phyloP scores from a whole-genome alignment of 495 filamentous ascomycete genomes.

The Hypoxylon subgilvum region DNA sequence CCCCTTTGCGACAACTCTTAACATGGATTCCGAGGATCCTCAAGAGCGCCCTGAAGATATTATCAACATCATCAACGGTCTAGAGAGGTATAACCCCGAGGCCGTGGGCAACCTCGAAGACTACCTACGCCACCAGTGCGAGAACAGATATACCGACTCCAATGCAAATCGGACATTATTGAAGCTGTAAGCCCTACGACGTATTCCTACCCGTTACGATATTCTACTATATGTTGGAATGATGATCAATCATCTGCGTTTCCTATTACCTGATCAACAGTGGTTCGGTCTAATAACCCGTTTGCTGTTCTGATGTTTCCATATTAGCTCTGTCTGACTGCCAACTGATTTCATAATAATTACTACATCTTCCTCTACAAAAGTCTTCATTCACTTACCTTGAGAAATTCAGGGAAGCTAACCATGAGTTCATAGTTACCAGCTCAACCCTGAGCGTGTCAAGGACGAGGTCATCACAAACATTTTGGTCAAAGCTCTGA shows the following conservation, averaged over 20 bases:
- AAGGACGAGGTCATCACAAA: slow-evolving; percentile 97
- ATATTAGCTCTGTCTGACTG: slow-evolving; percentile 73
- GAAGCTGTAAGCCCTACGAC: slow-evolving; percentile 81
- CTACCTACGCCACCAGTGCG: slow-evolving; percentile 94
- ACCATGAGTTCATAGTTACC: slow-evolving; percentile 69
- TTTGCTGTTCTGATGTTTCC: slow-evolving; percentile 53
- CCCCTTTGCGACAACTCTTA: slow-evolving; percentile 42
- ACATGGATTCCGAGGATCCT: slow-evolving; percentile 62
- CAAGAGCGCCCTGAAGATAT: slow-evolving; percentile 84
- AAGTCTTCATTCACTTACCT: background rate
- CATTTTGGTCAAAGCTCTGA: slow-evolving; percentile 96
- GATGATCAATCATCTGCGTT: slow-evolving; percentile 88
- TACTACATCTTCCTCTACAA: slow-evolving; percentile 2
- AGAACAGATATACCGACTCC: slow-evolving; percentile 89
- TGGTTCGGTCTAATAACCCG: slow-evolving; percentile 54
- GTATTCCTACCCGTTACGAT: background rate
- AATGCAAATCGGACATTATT: slow-evolving; percentile 94
- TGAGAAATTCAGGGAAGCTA: slow-evolving; percentile 10
- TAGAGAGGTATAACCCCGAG: slow-evolving; percentile 98
- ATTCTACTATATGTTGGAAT: slow-evolving; percentile 42
- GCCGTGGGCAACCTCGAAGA: slow-evolving; percentile 92
- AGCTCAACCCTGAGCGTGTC: slow-evolving; percentile 98
- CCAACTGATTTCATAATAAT: slow-evolving; percentile 29
- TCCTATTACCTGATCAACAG: slow-evolving; percentile 92
- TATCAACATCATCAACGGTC: slow-evolving; percentile 86